phyloP scores from a whole-genome alignment of 805 yeast genomes.

The Monosporozyma yasuniensis region DNA sequence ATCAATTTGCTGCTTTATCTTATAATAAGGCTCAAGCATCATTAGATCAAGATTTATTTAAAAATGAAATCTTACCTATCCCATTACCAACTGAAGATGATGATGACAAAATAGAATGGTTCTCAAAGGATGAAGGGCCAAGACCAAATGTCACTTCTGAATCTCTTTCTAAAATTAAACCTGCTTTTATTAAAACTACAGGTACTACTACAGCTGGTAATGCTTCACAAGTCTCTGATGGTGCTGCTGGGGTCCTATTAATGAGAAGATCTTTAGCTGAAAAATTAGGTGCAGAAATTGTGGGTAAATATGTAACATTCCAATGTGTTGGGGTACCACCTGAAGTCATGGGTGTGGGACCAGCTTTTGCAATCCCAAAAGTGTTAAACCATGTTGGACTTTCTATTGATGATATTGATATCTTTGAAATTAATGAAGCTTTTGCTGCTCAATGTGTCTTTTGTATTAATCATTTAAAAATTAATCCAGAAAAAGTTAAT shows the following conservation, averaged over 20 bases:
- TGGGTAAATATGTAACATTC: slow-evolving; percentile 74
- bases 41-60: slow-evolving; percentile 59
- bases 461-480: slow-evolving; percentile 55
- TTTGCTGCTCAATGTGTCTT: slow-evolving; percentile 91
- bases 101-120: slow-evolving; percentile 18
- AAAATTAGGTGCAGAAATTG: slow-evolving; percentile 55
- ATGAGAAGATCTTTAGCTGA: slow-evolving; percentile 83
- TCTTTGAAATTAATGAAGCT: slow-evolving; percentile 91
- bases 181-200: slow-evolving; percentile 68
- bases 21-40: slow-evolving; percentile 80
- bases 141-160: slow-evolving; percentile 76
- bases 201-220: slow-evolving; percentile 94
- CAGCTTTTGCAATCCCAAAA: slow-evolving; percentile 89
- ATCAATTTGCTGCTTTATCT: slow-evolving; percentile 80
- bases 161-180: slow-evolving; percentile 63
- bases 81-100: slow-evolving; percentile 38
- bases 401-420: slow-evolving; percentile 53
- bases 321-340: slow-evolving; percentile 91
- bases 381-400: slow-evolving; percentile 57
- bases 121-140: slow-evolving; percentile 81
- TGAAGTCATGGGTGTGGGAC: slow-evolving; percentile 96
- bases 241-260: slow-evolving; percentile 84
- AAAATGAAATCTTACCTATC: slow-evolving; percentile 83
- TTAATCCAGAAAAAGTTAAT: slow-evolving; percentile 66
- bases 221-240: slow-evolving; percentile 92